These are phyloP conservation scores for Epichloe hybrida DNA, from an alignment of 2,329 filamentous ascomycete genomes.

Conservation along the genomic window DNA sequence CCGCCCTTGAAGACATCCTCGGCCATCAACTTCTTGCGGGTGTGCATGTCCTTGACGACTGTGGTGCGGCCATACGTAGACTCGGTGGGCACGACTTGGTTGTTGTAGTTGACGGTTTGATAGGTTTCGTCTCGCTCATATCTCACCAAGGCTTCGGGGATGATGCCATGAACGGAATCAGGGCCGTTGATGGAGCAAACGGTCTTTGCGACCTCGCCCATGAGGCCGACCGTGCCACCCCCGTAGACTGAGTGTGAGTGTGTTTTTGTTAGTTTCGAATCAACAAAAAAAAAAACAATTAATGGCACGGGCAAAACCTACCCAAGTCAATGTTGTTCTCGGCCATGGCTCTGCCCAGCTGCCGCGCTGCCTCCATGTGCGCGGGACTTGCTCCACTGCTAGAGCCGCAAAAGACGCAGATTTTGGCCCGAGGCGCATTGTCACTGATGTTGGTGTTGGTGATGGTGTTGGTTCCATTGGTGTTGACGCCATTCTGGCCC, in stretches of 20 bases:
- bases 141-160: constrained; percentile 70
- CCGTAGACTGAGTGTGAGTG: constrained; percentile 60
- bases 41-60: constrained; percentile 91
- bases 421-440: constrained; percentile 38
- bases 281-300: neutral
- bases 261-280: neutral
- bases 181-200: constrained; percentile 75
- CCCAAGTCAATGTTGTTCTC: constrained; percentile 64
- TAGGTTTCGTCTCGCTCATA: constrained; percentile 58
- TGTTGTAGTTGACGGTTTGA: constrained; percentile 27
- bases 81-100: constrained; percentile 49
- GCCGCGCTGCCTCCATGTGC: constrained; percentile 66
- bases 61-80: constrained; percentile 68
- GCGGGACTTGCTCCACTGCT: constrained; percentile 56
- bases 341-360: constrained; percentile 62
- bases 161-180: constrained; percentile 77
- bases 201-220: constrained; percentile 85
- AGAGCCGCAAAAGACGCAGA: constrained; percentile 93
- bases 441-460: constrained; percentile 10
- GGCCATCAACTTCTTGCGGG: constrained; percentile 88
- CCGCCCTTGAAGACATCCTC: constrained; percentile 71
- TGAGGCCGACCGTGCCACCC: constrained; percentile 89
- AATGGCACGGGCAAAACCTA: constrained; percentile 16
- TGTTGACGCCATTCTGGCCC: constrained; percentile 12
- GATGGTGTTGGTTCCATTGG: constrained; percentile 7